Conservation (phyloP, 768 basidiomycete genomes). For the Chiua virens region DNA sequence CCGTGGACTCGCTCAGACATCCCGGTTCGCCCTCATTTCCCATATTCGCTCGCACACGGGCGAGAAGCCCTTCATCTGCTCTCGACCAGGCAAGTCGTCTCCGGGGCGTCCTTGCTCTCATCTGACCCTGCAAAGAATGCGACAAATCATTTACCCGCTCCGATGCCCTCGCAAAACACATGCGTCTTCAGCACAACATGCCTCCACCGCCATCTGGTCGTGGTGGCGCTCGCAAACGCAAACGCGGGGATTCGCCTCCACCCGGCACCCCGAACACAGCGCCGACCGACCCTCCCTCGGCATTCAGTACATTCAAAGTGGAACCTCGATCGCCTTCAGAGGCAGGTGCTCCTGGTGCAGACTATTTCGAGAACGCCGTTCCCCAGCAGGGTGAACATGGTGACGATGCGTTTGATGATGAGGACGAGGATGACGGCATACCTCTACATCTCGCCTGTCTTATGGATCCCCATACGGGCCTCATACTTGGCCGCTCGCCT, state of each 20-base stretch:
- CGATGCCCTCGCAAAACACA: conserved; percentile 90
- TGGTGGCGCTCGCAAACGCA: conserved; percentile 70
- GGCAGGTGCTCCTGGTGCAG: conserved; percentile 28
- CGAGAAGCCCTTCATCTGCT: conserved; percentile 89
- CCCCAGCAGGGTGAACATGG: conserved; percentile 15
- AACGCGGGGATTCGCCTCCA: conserved; percentile 45
- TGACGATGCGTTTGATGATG: conserved; percentile 24
- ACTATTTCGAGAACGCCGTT: conserved; percentile 32
- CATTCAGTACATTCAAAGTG: conserved; percentile 65
- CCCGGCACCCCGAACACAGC: conserved; percentile 18
- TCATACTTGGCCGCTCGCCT: conserved; percentile 70
- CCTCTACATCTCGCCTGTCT: conserved; percentile 54
- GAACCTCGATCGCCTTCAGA: conserved; percentile 50
- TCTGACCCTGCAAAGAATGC: conserved; percentile 58
- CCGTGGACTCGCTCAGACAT: conserved; percentile 80
- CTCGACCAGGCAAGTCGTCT: conserved; percentile 62
- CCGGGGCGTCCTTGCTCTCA: background rate
- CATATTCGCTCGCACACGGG: conserved; percentile 93
- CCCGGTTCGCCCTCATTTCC: conserved; percentile 85
- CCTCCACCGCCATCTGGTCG: conserved; percentile 70
- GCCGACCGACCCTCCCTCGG: conserved; percentile 28
- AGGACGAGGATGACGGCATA: conserved; percentile 46
- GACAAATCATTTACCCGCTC: conserved; percentile 95
- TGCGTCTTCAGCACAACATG: conserved; percentile 85
- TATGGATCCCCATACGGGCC: conserved; percentile 55